Evolutionary conservation across 768 basidiomycete genomes (phyloP), one percentile per base, ranked within the genome.

Genomic region (Tulasnella sp.): DNA sequence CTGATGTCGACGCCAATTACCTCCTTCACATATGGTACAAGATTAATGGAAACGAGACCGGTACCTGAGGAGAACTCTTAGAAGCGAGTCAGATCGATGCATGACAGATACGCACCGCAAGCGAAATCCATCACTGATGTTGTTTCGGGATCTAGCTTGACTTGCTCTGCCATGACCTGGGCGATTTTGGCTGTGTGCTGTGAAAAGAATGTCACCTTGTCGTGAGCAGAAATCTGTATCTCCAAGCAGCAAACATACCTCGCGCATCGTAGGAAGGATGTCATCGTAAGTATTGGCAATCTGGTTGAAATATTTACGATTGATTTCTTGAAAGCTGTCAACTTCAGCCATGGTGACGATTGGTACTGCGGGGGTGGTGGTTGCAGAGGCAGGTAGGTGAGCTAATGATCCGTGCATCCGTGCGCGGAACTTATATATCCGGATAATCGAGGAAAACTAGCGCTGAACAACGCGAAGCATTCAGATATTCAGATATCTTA

Each of bases 1-100:
- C 78, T 84, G 60, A 86, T 81, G 60, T 88, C 86, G 13, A 83
- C 76, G 8, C 83, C 85, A 13, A 85, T 64, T 55, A 87, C 72
- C 27, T 68, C 68, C 60, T 76, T 80, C 40, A 73, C 72, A 56
- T 81, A 66, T 1, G 76, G 69, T 0, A 75, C 76, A 20, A 87
- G 69, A 37, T 73, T 70, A 55, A 75, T 70, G 2, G 83, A 79
- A 13, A 84, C 62, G 19, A 77, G 62, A 13, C 85, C 85, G 86
- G 34, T 1, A 19, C 3, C 16, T 13, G 15, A 45, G 28, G 8
- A 31, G 13, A 16, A 31, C 27, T 16, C 20, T 27, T 22, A 41
- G 19, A 16, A 20, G 20, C 16, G 13, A 10, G 31, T 16, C 2
- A 27, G 15, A 22, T 32, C 32, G 20, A 24, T 19, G 53, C 28